Evolutionary conservation across 352 stramenopile genomes (phyloP).

Genomic region (Phytophthora foliorum): DNA sequence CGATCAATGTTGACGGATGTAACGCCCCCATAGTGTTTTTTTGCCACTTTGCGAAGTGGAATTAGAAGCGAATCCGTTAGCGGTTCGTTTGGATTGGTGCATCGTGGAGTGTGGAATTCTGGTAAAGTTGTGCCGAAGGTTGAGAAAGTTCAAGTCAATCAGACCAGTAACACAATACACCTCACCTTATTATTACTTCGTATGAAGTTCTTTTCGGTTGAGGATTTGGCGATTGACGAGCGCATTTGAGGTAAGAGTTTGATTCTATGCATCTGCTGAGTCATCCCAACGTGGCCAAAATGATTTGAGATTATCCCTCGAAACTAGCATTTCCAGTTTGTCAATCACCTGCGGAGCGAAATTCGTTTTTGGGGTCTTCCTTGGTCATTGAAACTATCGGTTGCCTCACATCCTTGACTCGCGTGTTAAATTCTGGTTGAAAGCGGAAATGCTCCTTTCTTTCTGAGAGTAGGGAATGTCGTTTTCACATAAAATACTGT

Average conservation of each 20-base stretch:
- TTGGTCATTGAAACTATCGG: no score
- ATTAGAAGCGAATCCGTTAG: constrained; percentile 20
- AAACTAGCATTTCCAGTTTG: no score
- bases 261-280: constrained; percentile 28
- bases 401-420: no score
- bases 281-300: constrained; percentile 42
- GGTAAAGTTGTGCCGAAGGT: constrained; percentile 27
- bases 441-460: no score
- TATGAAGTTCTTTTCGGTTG: constrained; percentile 34
- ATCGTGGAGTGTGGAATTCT: constrained; percentile 23
- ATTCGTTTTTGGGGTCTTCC: no score
- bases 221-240: background rate
- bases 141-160: no score
- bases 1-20: background rate
- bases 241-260: constrained; percentile 26
- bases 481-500: no score
- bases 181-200: no score
- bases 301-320: constrained; percentile 40
- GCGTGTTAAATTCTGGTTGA: no score
- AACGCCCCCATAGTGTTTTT: constrained; percentile 12
- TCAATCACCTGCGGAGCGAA: no score
- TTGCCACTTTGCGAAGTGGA: constrained; percentile 17
- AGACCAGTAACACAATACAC: no score
- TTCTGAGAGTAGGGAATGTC: no score
- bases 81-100: constrained; percentile 27